Evolutionary conservation across 1,284 basidiomycete genomes (phyloP), one percentile per base, ranked within the genome.

Genomic region (Ceratobasidium theobromae): DNA sequence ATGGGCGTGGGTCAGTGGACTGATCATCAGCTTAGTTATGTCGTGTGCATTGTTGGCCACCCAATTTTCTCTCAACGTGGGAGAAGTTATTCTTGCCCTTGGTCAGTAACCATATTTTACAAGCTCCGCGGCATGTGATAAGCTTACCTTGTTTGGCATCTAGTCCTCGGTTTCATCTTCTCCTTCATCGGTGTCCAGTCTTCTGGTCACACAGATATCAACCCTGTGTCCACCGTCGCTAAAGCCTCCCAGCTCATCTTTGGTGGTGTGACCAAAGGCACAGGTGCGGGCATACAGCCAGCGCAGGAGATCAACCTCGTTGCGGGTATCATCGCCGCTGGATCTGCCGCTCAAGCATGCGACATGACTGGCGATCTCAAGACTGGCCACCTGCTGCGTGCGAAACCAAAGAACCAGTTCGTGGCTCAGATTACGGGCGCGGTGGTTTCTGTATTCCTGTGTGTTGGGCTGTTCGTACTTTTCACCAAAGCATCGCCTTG

Each of bases 351-450:
- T 25, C 84, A 87, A 73, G 79, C 84, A 23, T 76, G 81, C 54
- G 87, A 89, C 74, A 88, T 89, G 87, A 84, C 85, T 68, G 83
- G 86, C 67, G 88, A 89, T 72, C 76, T 89, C 71, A 88, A 88
- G 78, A 87, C 88, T 6, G 85, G 85, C 66, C 87, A 87, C 74
- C 80, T 89, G 65, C 79, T 88, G 12, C 79, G 86, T 49, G 84
- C 86, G 28, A 86, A 84, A 71, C 87, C 87, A 21, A 79, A 77
- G 68, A 83, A 83, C 73, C 85, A 88, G 77, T 88, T 88, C 75
- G 78, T 84, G 71, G 85, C 84, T 43, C 84, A 86, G 76, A 75
- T 85, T 4, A 76, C 76, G 65, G 85, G 85, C 49, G 77, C 84
- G 27, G 75, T 84, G 65, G 83, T 86, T 55, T 80, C 85, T 11